Percentiles rank a stretch among this genome's conserved stretches.
Evolutionary conservation across 176 grass and related monocot species (phyloP).

Genomic region (Oryza glaberrima): DNA sequence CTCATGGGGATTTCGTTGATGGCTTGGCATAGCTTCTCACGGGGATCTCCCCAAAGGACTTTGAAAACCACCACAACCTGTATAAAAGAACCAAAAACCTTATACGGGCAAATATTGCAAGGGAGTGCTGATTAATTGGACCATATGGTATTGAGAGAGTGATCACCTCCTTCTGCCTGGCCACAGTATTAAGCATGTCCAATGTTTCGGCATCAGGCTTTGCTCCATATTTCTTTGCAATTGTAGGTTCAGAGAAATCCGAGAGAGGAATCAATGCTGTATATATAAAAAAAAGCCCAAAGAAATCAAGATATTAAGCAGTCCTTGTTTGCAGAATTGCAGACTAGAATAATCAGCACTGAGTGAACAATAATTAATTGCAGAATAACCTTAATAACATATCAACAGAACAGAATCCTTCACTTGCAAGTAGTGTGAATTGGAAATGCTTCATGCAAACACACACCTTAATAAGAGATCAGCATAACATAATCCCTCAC

Average conservation of each 20-base stretch:
- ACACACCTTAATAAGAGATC: background rate
- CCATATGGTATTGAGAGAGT: background rate
- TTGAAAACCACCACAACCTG: slow-evolving; percentile 70
- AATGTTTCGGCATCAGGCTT: slow-evolving; percentile 85
- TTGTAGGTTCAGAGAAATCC: slow-evolving; percentile 61
- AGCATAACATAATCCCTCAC: too few species aligned
- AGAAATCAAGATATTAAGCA: background rate
- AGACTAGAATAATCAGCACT: background rate
- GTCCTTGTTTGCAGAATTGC: background rate
- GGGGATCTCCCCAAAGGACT: slow-evolving; percentile 83
- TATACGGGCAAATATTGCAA: background rate
- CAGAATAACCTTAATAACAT: background rate
- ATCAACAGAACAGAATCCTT: background rate
- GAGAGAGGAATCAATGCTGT: slow-evolving; percentile 77
- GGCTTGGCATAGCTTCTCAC: slow-evolving; percentile 87
- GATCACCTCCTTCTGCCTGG: slow-evolving; percentile 74
- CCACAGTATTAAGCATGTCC: slow-evolving; percentile 77
- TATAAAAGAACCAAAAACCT: background rate
- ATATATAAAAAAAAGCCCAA: background rate
- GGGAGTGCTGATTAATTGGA: background rate
- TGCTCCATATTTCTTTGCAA: slow-evolving; percentile 77
- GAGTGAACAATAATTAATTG: background rate
- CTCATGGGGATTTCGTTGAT: slow-evolving; percentile 66
- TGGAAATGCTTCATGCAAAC: too few species aligned
- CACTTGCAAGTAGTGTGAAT: background rate